Evolutionary conservation across 1,139 yeast genomes (phyloP), one percentile per base, ranked within the genome.

Genomic region (Pichia sp.): DNA sequence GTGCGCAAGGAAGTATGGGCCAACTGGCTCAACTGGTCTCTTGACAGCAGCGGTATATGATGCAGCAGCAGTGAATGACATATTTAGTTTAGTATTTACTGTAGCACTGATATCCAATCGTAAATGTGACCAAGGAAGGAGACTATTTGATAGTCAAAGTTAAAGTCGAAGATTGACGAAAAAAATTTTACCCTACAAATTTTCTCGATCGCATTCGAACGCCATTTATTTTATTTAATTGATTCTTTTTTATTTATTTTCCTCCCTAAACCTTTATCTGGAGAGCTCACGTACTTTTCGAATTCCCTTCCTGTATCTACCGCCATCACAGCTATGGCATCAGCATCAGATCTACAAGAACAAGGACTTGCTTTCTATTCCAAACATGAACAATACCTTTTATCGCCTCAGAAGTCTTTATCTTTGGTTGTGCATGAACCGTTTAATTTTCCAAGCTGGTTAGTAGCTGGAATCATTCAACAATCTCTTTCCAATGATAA

Each of bases 11-110:
- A 90, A 93, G 71, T 82, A 87, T 62, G 95, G 95, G 55, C 99
- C 99, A 63, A 92, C 97, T 42, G 99, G 98, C 75, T 93, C 99
- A 62, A 92, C 79, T 60, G 93, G 86, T 72, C 97, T 92, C 70
- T 89, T 88, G 53, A 80, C 80, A 55, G 96, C 84, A 34, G 85
- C 79, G 40, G 54, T 54, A 33, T 80, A 81, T 58, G 77, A 75
- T 60, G 80, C 73, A 49, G 70, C 73, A 51, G 80, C 76, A 65
- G 77, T 79, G 56, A 69, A 65, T 27, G 59, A 31, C 59, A 57
- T 57, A 8, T 45, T 42, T 33, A 17, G 27, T 44, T 27, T 46
- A 17, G 12, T 16, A n/a, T 14, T 12, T 10, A n/a, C 0, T 44
- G 33, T 29, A 40, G 24, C 24, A 20, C 24, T 20, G 24, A 20